These are phyloP conservation scores for Emergomyces orientalis DNA, from an alignment of 2,329 filamentous ascomycete species.

Conservation along the genomic window DNA sequence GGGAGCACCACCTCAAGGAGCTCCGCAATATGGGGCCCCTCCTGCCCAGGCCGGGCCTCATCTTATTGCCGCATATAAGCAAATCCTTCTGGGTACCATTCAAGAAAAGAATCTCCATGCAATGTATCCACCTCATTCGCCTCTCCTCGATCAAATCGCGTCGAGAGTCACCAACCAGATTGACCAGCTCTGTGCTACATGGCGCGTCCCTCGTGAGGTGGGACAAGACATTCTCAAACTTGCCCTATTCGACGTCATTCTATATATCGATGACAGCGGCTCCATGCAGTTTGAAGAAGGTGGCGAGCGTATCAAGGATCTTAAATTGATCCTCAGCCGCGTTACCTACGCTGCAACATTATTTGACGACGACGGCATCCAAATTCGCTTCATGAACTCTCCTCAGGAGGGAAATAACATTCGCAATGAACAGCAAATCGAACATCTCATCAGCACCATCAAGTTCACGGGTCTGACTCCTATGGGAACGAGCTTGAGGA, in stretches of 20 bases:
- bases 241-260: slow-evolving; percentile 51
- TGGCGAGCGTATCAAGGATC: slow-evolving; percentile 56
- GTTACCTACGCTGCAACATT: slow-evolving; percentile 56
- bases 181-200: slow-evolving; percentile 47
- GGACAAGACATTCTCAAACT: slow-evolving; percentile 56
- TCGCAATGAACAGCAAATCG: slow-evolving; percentile 48
- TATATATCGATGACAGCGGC: slow-evolving; percentile 60
- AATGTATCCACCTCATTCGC: slow-evolving; percentile 50
- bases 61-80: slow-evolving; percentile 48
- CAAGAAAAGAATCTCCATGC: slow-evolving; percentile 51
- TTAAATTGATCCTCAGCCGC: slow-evolving; percentile 54
- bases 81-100: slow-evolving; percentile 46
- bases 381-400: slow-evolving; percentile 62
- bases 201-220: slow-evolving; percentile 50
- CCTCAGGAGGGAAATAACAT: slow-evolving; percentile 46
- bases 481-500: slow-evolving; percentile 53
- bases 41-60: slow-evolving; percentile 37
- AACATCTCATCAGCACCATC: slow-evolving; percentile 48
- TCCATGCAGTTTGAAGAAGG: slow-evolving; percentile 61
- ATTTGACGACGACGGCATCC: slow-evolving; percentile 61
- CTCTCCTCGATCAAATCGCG: slow-evolving; percentile 43
- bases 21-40: slow-evolving; percentile 22
- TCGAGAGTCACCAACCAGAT: slow-evolving; percentile 42
- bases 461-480: slow-evolving; percentile 59
- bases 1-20: slow-evolving; percentile 25